A percentile compares a stretch with the other conserved stretches of the same genome.
Conservation (phyloP, 164 flowering plant species). For the Echeveria elegans region DNA sequence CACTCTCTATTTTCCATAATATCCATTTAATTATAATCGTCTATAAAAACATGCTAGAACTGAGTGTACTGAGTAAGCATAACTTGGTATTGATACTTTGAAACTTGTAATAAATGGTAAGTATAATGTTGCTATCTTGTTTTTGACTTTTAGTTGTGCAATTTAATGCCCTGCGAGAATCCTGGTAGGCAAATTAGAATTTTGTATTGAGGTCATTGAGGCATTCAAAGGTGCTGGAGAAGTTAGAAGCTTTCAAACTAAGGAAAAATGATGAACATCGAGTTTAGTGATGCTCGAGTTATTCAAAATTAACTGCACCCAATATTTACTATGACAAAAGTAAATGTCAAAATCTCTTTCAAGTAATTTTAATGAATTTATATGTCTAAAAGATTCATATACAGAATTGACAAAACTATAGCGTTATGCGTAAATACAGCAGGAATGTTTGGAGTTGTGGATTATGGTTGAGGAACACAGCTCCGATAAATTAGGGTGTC, state of each 20-base stretch:
- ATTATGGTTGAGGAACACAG: neutral
- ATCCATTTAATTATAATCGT: too few relatives aligned
- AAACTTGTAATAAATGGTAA: neutral
- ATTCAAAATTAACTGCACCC: too few relatives aligned
- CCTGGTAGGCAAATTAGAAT: neutral
- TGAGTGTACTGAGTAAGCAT: neutral
- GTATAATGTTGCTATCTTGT: neutral
- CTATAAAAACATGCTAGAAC: neutral
- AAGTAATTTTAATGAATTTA: too few relatives aligned
- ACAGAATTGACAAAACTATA: too few relatives aligned
- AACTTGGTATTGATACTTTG: neutral
- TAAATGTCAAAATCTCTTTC: too few relatives aligned
- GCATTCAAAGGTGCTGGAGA: neutral
- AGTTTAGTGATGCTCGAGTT: too few relatives aligned
- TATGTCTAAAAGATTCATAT: too few relatives aligned
- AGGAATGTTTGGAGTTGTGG: neutral
- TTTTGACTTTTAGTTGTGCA: neutral
- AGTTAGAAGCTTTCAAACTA: neutral
- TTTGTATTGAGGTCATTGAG: neutral
- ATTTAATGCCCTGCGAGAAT: slow-evolving; percentile 5
- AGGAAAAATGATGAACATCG: neutral
- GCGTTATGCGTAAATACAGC: too few relatives aligned
- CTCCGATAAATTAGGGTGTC: neutral
- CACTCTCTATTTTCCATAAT: too few relatives aligned
- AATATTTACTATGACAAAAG: too few relatives aligned